Evolutionary conservation across 495 filamentous ascomycete genomes (phyloP), one percentile per base, ranked within the genome.

Genomic region (Podospora bellae-mahoneyi): DNA sequence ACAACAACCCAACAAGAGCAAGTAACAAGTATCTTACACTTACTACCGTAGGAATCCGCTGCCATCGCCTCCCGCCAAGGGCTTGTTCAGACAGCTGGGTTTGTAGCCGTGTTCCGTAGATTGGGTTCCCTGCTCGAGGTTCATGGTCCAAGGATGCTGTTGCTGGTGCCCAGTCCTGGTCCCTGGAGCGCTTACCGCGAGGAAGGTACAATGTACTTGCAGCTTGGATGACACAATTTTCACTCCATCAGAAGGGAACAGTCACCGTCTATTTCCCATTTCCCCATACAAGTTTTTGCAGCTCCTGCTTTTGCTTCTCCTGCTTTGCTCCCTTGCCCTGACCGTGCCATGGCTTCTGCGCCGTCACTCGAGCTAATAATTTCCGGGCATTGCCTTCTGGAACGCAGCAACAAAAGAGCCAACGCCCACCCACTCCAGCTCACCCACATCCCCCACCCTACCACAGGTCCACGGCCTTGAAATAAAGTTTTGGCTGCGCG

Each of bases 331-430:
- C 75, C 69, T 69, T 65, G 66, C 63, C 56, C 69, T 56, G 64
- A 32, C 39, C 9, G 39, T 48, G 68, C 66, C 62, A 73, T 75
- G 70, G 61, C 71, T 74, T 69, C 74, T 72, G 64, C 67, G 53
- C 71, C 68, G 66, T 65, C 74, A 66, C 65, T 64, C 64, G 66
- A 69, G 69, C 64, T 75, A 70, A 73, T 70, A 71, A 75, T 74
- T 74, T 74, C 74, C 74, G 68, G 72, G 64, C 68, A 66, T 67
- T 70, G 64, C 73, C 68, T 75, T 66, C 72, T 73, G 68, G 72
- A 68, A 70, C 67, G 61, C 66, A 68, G 69, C 70, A 65, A 73
- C 73, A 72, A 73, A 73, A 70, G 74, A 65, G 60, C 60, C 61
- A 39, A 30, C 34, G 64, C 70, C 60, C 62, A 10, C 58, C 62